Base-by-base conservation (phyloP, 1,139 yeast genomes). In the Geotrichum phurueaensis region DNA sequence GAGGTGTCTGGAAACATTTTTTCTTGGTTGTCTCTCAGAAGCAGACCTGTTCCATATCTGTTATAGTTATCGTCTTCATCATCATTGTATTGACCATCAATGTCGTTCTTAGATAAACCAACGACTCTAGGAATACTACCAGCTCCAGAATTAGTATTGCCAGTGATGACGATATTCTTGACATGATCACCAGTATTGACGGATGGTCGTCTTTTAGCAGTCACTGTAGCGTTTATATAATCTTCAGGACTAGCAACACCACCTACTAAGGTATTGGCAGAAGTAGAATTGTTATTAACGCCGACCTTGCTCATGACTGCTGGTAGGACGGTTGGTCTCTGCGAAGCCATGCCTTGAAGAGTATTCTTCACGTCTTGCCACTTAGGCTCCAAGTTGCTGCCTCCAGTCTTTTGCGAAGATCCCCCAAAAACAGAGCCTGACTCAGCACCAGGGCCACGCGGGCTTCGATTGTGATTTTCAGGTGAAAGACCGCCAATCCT, bases 101-200 rank as follows among this genome's bases (percentile, higher is more conserved):
- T 39, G 22, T 39, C 45, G n/a, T 39, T 39, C 7, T 39, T 15
- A 39, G 45, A 39, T 39, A 39, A n/a, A 9, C 45, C 45, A 39
- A 39, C 18, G 20, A 39, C 45, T 15, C 20, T 39, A 10, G 45
- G 45, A 15, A 39, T 39, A 39, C 45, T 22, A 39, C 45, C 45
- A 15, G 45, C 18, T n/a, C 18, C 45, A n/a, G 45, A 39, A n/a
- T 10, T 18, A 4, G n/a, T n/a, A n/a, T 39, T 39, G n/a, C 45
- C 45, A 39, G 45, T n/a, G 7, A 68, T 65, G 25, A 65, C 60
- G 20, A 68, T 57, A 36, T 64, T 61, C 57, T 65, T 63, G 48
- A 68, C 70, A 62, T 69, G 71, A 20, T 65, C 68, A 1, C 72
- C 72, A n/a, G 71, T 68, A 51, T 62, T 63, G 15, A 69, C 58